Conservation (phyloP, 441 rosid genomes). For the Pelargonium citronellum region DNA sequence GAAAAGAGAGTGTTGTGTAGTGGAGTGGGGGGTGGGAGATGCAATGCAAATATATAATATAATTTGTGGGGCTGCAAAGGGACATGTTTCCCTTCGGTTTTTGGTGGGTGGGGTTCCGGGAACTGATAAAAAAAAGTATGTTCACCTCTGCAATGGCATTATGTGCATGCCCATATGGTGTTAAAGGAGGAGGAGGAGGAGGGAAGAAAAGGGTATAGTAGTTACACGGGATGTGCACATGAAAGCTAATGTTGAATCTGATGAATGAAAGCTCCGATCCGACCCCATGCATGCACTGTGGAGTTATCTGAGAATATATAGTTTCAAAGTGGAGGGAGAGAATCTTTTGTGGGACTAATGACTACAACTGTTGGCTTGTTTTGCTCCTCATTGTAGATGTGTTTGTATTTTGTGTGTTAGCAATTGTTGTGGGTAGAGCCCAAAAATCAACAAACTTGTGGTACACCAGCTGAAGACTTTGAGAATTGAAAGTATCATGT, state of each 20-base stretch:
- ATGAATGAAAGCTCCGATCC: conserved; percentile 3
- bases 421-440: conserved; percentile 10
- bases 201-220: neutral
- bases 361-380: conserved; percentile 1
- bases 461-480: conserved; percentile 7
- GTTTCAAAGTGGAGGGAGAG: conserved; percentile 24
- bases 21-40: neutral
- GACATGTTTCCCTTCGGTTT: conserved; percentile 6
- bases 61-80: conserved; percentile 7
- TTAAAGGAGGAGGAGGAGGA: neutral
- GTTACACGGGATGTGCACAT: conserved; percentile 17
- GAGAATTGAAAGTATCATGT: neutral
- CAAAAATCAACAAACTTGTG: conserved; percentile 9
- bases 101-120: neutral
- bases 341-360: conserved; percentile 25
- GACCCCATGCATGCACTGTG: conserved; percentile 20
- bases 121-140: neutral
- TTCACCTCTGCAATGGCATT: neutral
- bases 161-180: neutral
- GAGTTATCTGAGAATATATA: conserved; percentile 16
- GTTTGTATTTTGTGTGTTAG: conserved; percentile 4
- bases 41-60: neutral
- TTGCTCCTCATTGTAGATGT: neutral
- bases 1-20: neutral
- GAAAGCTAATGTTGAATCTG: conserved; percentile 25